phyloP scores from a whole-genome alignment of 2,329 filamentous ascomycete species.

The Apiospora rasikravindrae region DNA sequence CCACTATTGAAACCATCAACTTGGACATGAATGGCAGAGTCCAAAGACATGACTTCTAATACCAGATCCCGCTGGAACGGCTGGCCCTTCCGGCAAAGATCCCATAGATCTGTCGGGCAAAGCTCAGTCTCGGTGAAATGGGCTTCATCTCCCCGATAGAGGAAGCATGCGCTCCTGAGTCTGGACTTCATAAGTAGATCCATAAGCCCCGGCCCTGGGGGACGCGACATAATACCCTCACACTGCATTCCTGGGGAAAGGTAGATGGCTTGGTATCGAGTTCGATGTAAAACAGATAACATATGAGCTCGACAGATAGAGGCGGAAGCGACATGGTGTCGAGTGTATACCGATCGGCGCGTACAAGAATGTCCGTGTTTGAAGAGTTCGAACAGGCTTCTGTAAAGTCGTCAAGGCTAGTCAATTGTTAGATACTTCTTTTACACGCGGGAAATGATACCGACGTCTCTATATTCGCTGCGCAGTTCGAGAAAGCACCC shows the following conservation, averaged over 20 bases:
- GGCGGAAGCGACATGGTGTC: not conserved
- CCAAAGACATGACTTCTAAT: not conserved
- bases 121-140: not conserved
- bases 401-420: not conserved
- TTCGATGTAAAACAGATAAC: not conserved
- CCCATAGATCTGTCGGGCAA: constrained; percentile 1
- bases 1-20: not conserved
- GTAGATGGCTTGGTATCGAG: not conserved
- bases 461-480: not conserved
- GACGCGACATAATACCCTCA: constrained; percentile 1
- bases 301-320: not conserved
- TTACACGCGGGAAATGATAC: not conserved
- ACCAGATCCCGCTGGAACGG: not conserved
- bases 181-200: not conserved
- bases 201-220: constrained; percentile 6
- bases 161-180: constrained; percentile 1
- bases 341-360: not conserved
- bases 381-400: not conserved
- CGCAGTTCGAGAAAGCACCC: not conserved
- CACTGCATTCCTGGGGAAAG: not conserved
- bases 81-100: constrained; percentile 1
- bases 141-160: constrained; percentile 2
- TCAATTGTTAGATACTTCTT: not conserved
- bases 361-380: not conserved
- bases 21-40: not conserved